Evolutionary conservation across 2,329 filamentous ascomycete genomes (phyloP).

Genomic region (Exophiala alcalophila): DNA sequence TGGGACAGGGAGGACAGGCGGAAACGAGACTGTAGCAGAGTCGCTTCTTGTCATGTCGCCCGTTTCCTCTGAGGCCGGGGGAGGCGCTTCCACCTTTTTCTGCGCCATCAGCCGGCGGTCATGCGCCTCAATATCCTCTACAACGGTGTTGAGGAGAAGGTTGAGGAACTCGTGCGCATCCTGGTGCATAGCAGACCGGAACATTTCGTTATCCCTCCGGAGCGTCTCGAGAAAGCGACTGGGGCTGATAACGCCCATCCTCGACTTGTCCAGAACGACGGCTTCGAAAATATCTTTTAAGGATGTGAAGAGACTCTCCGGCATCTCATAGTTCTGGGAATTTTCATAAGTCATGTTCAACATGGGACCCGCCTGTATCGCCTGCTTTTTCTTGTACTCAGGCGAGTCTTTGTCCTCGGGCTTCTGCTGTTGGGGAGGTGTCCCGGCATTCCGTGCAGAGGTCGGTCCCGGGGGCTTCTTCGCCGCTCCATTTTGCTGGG

Average conservation of each 20-base stretch:
- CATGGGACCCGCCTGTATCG: constrained; percentile 81
- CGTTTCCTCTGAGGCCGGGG: constrained; percentile 34
- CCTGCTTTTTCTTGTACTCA: constrained; percentile 97
- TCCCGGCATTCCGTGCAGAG: constrained; percentile 36
- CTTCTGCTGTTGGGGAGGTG: constrained; percentile 52
- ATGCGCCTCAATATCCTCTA: constrained; percentile 88
- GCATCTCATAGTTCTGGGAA: constrained; percentile 78
- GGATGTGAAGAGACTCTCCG: constrained; percentile 89
- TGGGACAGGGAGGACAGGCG: constrained; percentile 33
- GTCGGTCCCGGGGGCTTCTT: constrained; percentile 31
- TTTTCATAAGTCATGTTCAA: constrained; percentile 82
- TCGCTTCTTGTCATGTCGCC: constrained; percentile 54
- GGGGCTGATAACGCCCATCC: constrained; percentile 87
- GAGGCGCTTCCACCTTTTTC: constrained; percentile 49
- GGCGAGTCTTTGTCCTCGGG: constrained; percentile 94
- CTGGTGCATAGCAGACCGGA: constrained; percentile 94
- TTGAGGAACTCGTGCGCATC: constrained; percentile 98
- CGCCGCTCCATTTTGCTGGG: constrained; percentile 51
- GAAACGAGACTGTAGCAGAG: constrained; percentile 42
- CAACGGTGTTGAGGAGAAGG: constrained; percentile 90
- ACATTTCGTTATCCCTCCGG: constrained; percentile 94
- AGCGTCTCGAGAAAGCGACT: constrained; percentile 92
- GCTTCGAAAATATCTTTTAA: constrained; percentile 95
- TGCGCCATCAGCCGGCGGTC: constrained; percentile 54
- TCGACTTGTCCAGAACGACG: constrained; percentile 73